Percentiles rank a stretch among this genome's conserved stretches.
Evolutionary conservation across 2,329 filamentous ascomycete genomes (phyloP).

Genomic region (Penicillium hordei): DNA sequence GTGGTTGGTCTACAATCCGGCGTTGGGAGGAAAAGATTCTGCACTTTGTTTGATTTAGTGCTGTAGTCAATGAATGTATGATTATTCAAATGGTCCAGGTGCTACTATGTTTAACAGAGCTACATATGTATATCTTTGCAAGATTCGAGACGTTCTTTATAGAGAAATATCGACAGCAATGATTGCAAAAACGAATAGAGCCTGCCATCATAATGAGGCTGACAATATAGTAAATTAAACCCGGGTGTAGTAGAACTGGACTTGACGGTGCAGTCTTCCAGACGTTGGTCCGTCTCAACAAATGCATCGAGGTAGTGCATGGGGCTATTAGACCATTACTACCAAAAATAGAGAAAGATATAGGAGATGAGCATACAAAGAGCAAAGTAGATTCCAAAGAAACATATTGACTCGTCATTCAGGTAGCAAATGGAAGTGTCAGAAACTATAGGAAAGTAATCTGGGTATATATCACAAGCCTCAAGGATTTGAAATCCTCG

Average conservation of each 20-base stretch:
- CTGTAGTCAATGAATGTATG: not conserved
- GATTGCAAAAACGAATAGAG: not conserved
- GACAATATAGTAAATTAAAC: not conserved
- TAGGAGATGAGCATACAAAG: not conserved
- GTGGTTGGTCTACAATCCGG: not conserved
- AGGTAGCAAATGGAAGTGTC: not conserved
- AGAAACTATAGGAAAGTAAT: not conserved
- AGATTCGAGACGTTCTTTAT: not conserved
- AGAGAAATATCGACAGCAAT: not conserved
- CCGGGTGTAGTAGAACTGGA: not conserved
- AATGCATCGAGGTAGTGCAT: not conserved
- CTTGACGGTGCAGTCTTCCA: not conserved
- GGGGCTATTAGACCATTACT: not conserved
- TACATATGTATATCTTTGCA: not conserved
- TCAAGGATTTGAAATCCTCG: not conserved
- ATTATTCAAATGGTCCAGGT: not conserved
- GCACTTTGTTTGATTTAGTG: not conserved
- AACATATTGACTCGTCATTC: not conserved
- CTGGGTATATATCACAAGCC: constrained; percentile 13
- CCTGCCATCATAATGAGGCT: not conserved
- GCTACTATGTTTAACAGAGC: not conserved
- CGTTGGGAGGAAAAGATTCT: not conserved
- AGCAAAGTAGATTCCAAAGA: not conserved
- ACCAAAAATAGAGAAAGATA: not conserved
- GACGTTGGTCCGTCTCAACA: too few species aligned